Percentiles rank a stretch among this genome's conserved stretches.
Conservation (phyloP, 1,139 yeast genomes). For the Taphrina communis region DNA sequence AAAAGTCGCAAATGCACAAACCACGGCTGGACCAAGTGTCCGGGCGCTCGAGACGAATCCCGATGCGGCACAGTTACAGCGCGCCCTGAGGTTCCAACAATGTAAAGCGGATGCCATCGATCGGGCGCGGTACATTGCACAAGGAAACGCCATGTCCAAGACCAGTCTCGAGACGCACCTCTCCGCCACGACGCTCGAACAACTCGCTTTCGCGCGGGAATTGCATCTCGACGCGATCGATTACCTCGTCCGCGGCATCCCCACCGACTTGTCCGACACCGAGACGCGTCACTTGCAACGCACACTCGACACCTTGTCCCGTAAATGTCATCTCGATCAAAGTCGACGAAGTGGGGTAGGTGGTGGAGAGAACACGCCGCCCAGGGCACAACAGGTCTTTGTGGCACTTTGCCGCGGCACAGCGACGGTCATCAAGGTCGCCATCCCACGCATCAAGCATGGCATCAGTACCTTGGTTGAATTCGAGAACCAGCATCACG, state of each 20-base stretch:
- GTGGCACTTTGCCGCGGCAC: slow-evolving; percentile 21
- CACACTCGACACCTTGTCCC: neutral
- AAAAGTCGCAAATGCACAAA: neutral
- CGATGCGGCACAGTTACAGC: slow-evolving; percentile 15
- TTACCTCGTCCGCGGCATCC: slow-evolving; percentile 22
- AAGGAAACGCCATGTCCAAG: neutral
- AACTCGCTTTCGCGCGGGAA: slow-evolving; percentile 8
- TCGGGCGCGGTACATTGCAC: slow-evolving; percentile 13
- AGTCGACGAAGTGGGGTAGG: no score
- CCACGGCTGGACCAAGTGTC: neutral
- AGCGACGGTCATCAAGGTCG: slow-evolving; percentile 18
- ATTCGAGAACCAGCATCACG: slow-evolving; percentile 19
- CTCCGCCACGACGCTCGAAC: slow-evolving; percentile 8
- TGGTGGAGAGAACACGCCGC: neutral
- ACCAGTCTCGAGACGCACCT: slow-evolving; percentile 6
- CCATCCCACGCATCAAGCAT: slow-evolving; percentile 15
- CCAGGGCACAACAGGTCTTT: slow-evolving; percentile 8
- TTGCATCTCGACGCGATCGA: slow-evolving; percentile 6
- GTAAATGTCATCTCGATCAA: neutral
- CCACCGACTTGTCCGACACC: neutral
- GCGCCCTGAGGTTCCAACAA: slow-evolving; percentile 12
- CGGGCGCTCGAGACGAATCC: neutral
- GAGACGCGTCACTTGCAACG: neutral
- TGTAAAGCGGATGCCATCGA: neutral
- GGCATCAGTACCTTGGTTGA: slow-evolving; percentile 11